Evolutionary conservation across 306 rosid species (phyloP).

Genomic region (Sphenostylis stenocarpa): DNA sequence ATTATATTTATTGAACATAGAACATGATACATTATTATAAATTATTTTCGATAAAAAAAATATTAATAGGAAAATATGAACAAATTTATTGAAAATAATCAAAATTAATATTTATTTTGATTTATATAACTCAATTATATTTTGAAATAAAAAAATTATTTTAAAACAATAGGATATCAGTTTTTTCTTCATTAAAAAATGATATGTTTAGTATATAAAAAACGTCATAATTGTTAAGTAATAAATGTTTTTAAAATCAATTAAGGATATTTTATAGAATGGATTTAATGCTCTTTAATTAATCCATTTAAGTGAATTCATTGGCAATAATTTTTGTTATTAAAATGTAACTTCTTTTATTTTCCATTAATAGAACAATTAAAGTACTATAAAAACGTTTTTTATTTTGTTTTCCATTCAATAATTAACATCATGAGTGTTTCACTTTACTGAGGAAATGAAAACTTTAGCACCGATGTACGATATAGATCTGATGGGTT

Average conservation of each 20-base stretch:
- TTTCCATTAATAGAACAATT: not conserved
- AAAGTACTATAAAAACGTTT: not conserved
- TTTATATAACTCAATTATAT: no score
- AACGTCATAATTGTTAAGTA: not conserved
- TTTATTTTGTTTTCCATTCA: not conserved
- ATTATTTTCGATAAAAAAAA: no score
- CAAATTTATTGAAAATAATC: no score
- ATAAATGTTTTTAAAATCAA: no score
- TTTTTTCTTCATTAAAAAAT: not conserved
- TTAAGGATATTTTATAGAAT: not conserved
- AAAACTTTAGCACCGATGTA: not conserved
- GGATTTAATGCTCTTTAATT: not conserved
- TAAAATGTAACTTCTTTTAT: not conserved
- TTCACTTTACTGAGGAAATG: constrained; percentile 25
- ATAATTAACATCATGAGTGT: not conserved
- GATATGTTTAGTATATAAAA: not conserved
- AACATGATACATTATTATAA: no score
- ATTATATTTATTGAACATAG: no score
- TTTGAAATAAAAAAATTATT: no score
- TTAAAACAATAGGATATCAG: no score
- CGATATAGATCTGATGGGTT: constrained; percentile 17
- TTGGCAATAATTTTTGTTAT: not conserved
- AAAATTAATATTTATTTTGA: no score
- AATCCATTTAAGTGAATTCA: not conserved
- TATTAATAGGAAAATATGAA: no score